Evolutionary conservation across 352 stramenopile genomes (phyloP), one percentile per base, ranked within the genome.

Genomic region (Phytophthora aleatoria): DNA sequence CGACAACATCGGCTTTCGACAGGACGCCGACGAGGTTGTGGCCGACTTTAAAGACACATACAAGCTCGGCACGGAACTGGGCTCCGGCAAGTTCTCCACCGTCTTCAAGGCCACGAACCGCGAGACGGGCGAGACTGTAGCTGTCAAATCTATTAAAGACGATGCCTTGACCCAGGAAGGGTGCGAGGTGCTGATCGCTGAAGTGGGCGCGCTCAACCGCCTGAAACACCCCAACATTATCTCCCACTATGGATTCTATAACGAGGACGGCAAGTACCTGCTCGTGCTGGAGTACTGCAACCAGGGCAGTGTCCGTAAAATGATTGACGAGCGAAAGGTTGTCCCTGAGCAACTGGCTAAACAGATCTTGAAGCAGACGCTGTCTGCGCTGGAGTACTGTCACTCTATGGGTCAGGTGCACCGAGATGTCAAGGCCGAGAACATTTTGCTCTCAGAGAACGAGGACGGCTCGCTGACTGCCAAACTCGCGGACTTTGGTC

Each of bases 341-440:
- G 71, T 97, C 53, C 66, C 79, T 1, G 92, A 97, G 55, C 54
- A 70, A 3, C 53, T 89, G 11, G 85, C 89, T 7, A 85, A 90
- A 43, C 45, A 65, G 12, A 80, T 91, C 35, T 87, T 98, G 39
- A 89, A 85, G 9, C 81, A 96, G 63, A 74, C 94, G 1, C 73
- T 92, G 15, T 70, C 76, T 31, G 91, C 87, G 1, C 61, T 98
- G 2, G 72, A 83, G 41, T 96, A 97, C 68, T 97, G 87, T 67
- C 92, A 98, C 71, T 64, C 64, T 1, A 83, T 90, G 67, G 79
- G 91, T 1, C 93, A 98, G 52, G 94, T 98, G 12, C 96, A 99
- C 55, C 80, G 82, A 30, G 85, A 93, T 43, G 57, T 93, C 49
- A 93, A 93, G 67, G 73, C 89, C 0, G 89, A 97, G 65, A 97